These are phyloP conservation scores for Claviceps capensis DNA, from an alignment of 2,329 filamentous ascomycete genomes.

Conservation along the genomic window DNA sequence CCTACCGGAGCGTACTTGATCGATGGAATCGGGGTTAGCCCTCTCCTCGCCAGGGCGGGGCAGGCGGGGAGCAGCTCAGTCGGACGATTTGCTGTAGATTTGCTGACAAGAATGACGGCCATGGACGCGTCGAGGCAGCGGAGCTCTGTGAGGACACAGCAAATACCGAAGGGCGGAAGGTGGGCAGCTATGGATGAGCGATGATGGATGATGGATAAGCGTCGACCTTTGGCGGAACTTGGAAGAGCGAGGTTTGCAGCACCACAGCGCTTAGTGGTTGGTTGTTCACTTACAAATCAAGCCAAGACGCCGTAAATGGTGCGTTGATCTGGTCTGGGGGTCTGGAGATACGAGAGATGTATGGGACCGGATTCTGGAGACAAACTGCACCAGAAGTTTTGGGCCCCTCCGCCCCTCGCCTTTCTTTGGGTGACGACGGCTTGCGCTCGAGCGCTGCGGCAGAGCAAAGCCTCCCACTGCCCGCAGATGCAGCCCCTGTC, in stretches of 20 bases:
- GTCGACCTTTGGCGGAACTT: neutral
- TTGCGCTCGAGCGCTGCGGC: constrained; percentile 2
- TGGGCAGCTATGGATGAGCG: neutral
- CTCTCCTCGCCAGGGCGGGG: constrained; percentile 2
- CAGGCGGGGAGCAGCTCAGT: constrained; percentile 6
- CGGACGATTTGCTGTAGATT: constrained; percentile 1
- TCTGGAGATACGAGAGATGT: too few species aligned
- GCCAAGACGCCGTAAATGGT: too few species aligned
- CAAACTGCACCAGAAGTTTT: too few species aligned
- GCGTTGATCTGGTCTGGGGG: too few species aligned
- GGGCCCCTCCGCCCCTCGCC: too few species aligned
- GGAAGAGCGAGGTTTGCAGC: too few species aligned
- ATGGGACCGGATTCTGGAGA: too few species aligned
- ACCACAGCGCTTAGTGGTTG: too few species aligned
- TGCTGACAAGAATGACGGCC: neutral
- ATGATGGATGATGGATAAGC: neutral
- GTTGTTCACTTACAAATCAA: too few species aligned
- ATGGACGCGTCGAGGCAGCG: constrained; percentile 1
- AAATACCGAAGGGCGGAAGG: neutral
- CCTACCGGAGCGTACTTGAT: neutral
- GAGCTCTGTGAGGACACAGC: neutral
- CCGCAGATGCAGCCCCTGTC: constrained; percentile 3
- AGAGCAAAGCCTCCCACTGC: too few species aligned
- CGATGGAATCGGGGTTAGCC: neutral
- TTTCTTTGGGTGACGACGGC: neutral